Evolutionary conservation across 2,329 filamentous ascomycete genomes (phyloP).

Genomic region (Diplocarpon mali): DNA sequence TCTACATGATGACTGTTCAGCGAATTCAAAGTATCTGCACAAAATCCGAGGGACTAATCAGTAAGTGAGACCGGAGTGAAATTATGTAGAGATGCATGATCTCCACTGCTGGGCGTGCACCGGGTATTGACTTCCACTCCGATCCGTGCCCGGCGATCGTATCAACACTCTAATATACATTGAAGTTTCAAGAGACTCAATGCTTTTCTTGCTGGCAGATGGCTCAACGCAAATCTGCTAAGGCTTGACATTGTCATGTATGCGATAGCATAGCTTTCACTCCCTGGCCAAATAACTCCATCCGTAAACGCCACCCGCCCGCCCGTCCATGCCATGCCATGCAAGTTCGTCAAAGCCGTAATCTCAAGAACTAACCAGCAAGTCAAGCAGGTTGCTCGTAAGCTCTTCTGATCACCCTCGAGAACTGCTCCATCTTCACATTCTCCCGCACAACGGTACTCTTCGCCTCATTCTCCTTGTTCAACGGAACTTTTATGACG

Average conservation of each 20-base stretch:
- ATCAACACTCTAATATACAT: no score
- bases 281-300: slow-evolving; percentile 11
- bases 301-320: slow-evolving; percentile 19
- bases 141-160: no score
- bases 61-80: no score
- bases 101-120: no score
- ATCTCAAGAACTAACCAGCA: not conserved
- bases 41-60: no score
- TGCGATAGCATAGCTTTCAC: not conserved
- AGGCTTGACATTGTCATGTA: not conserved
- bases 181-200: no score
- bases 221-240: no score
- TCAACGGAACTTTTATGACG: slow-evolving; percentile 70
- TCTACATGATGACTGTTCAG: not conserved
- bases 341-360: slow-evolving; percentile 14
- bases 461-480: slow-evolving; percentile 96
- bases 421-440: slow-evolving; percentile 81
- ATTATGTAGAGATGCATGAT: no score
- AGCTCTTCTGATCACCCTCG: slow-evolving; percentile 67
- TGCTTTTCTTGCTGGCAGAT: no score
- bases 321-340: slow-evolving; percentile 21
- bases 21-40: no score
- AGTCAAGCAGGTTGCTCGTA: slow-evolving; percentile 68
- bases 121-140: no score
- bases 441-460: slow-evolving; percentile 92